These are phyloP conservation scores for Linnemannia elongata DNA, from an alignment of 192 early-diverging fungal species.

Conservation along the genomic window DNA sequence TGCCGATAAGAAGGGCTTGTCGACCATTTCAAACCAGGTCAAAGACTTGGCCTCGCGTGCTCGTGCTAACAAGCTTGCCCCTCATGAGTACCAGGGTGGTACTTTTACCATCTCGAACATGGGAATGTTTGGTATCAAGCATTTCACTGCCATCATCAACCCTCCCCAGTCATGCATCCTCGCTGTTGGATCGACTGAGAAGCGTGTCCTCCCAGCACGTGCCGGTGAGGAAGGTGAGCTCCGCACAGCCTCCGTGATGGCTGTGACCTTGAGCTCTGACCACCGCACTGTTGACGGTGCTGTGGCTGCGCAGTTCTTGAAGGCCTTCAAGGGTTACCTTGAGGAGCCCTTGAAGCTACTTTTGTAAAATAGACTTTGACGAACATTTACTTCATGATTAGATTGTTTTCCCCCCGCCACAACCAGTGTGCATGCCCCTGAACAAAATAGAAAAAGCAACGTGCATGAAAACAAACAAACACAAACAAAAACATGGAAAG, in stretches of 20 bases:
- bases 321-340: conserved; percentile 88
- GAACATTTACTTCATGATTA: background rate
- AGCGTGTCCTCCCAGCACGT: conserved; percentile 73
- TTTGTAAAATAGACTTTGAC: conserved; percentile 70
- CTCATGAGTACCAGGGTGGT: conserved; percentile 98
- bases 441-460: background rate
- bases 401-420: background rate
- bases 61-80: conserved; percentile 88
- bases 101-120: conserved; percentile 98
- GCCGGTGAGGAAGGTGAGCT: conserved; percentile 75
- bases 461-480: background rate
- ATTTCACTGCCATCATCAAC: conserved; percentile 99
- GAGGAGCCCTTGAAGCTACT: conserved; percentile 97
- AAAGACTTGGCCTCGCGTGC: conserved; percentile 89
- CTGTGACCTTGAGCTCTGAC: conserved; percentile 91
- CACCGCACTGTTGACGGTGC: conserved; percentile 98
- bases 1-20: conserved; percentile 89
- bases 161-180: conserved; percentile 94
- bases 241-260: conserved; percentile 80
- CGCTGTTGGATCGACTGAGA: conserved; percentile 85
- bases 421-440: background rate
- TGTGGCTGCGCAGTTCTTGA: conserved; percentile 90
- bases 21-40: conserved; percentile 86
- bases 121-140: conserved; percentile 95
- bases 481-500: background rate